phyloP scores from a whole-genome alignment of 106 monocot genomes.

The Platanthera guangdongensis region DNA sequence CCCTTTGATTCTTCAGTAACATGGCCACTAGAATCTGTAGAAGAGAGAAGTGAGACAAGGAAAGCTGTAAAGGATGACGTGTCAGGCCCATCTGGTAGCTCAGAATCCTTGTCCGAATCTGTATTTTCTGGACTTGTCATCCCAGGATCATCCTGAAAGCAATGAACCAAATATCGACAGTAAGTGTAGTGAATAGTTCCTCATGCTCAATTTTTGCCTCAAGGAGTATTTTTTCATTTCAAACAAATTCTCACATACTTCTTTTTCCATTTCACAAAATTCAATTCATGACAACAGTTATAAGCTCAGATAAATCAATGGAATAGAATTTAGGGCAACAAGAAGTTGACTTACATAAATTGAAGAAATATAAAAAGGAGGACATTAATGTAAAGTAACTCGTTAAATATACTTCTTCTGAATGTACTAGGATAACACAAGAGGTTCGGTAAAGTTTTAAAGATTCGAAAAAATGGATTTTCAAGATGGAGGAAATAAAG shows the following conservation, averaged over 20 bases:
- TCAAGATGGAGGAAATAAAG: not conserved
- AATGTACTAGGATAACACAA: not conserved
- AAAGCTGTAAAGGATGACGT: conserved; percentile 96
- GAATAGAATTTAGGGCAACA: not conserved
- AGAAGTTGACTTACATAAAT: not conserved
- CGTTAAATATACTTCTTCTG: not conserved
- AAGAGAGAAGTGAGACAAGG: conserved; percentile 63
- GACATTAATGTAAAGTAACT: not conserved
- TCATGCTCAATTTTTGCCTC: not conserved
- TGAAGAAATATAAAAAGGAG: not conserved
- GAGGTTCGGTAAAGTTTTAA: not conserved
- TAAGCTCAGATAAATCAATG: not conserved
- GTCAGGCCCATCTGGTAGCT: conserved; percentile 56
- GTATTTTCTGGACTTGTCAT: conserved; percentile 25
- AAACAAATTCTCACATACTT: not conserved
- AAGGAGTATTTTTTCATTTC: not conserved
- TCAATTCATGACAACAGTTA: not conserved
- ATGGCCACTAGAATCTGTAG: conserved; percentile 40
- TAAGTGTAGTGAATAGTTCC: not conserved
- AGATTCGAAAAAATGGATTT: not conserved
- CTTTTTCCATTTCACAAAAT: not conserved
- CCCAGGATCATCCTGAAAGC: conserved; percentile 30
- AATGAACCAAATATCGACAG: not conserved
- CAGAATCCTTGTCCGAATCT: conserved; percentile 27
- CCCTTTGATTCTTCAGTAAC: conserved; percentile 30